A percentile compares a stretch with the other conserved stretches of the same genome.
Conservation (phyloP, 2,329 filamentous ascomycete genomes). For the Tolypocladium endophyticum region DNA sequence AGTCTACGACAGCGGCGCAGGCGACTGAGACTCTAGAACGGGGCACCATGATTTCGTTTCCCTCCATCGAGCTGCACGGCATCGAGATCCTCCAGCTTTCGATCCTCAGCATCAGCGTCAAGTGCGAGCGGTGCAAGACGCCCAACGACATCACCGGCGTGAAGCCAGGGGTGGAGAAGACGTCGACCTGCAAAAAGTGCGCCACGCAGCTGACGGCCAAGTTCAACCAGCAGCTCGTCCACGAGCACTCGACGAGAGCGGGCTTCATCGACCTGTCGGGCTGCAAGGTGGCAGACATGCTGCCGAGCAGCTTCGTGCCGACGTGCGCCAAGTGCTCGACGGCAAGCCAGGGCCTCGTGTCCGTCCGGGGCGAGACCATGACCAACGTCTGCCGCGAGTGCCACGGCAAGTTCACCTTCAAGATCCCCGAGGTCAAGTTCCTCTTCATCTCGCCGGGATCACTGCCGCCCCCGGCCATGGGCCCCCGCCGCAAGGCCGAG, state of each 20-base stretch:
- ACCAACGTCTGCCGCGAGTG: slow-evolving; percentile 71
- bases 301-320: slow-evolving; percentile 69
- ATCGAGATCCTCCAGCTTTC: slow-evolving; percentile 66
- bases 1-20: slow-evolving; percentile 4
- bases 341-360: slow-evolving; percentile 54
- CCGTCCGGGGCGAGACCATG: slow-evolving; percentile 62
- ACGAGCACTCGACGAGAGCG: slow-evolving; percentile 61
- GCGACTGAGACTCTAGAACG: slow-evolving; percentile 36
- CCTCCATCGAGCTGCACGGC: slow-evolving; percentile 63
- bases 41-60: slow-evolving; percentile 71
- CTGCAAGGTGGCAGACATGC: slow-evolving; percentile 64
- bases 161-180: slow-evolving; percentile 42
- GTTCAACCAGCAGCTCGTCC: slow-evolving; percentile 61
- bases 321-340: slow-evolving; percentile 71
- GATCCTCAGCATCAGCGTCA: slow-evolving; percentile 57
- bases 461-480: slow-evolving; percentile 25
- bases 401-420: slow-evolving; percentile 70
- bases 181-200: slow-evolving; percentile 48
- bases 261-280: slow-evolving; percentile 70
- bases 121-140: slow-evolving; percentile 72
- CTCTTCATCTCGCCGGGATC: slow-evolving; percentile 53
- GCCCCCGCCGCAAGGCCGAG: slow-evolving; percentile 37
- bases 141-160: slow-evolving; percentile 58
- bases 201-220: slow-evolving; percentile 37
- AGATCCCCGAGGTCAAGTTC: slow-evolving; percentile 69